phyloP scores from a whole-genome alignment of 2,329 filamentous ascomycete genomes.

The Penicillium sumatraense region DNA sequence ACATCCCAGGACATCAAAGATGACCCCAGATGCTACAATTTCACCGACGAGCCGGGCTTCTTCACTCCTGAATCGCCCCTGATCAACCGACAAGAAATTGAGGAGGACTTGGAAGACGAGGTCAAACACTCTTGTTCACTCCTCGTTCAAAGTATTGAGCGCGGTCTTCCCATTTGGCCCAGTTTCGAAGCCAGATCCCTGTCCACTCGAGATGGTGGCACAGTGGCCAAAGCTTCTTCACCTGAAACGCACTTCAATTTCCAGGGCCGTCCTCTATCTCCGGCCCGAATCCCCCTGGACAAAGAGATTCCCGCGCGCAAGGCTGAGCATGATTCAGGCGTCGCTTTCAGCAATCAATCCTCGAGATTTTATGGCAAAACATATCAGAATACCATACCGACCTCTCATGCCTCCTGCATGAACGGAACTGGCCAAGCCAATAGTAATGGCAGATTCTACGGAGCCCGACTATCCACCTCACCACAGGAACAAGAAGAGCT shows the following conservation, averaged over 20 bases:
- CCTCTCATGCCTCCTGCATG: constrained; percentile 1
- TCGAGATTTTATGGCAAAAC: not conserved
- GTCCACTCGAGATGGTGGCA: not conserved
- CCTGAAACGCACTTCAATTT: constrained; percentile 1
- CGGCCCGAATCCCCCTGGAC: constrained; percentile 4
- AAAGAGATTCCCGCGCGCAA: constrained; percentile 3
- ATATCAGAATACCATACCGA: constrained; percentile 4
- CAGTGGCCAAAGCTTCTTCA: constrained; percentile 2
- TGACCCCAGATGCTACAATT: constrained; percentile 34
- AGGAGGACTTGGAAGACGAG: constrained; percentile 38
- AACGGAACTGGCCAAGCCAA: not conserved
- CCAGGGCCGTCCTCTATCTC: constrained; percentile 12
- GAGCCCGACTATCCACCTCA: constrained; percentile 8
- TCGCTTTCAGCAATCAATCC: constrained; percentile 8
- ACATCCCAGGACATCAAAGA: constrained; percentile 14
- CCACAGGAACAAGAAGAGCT: constrained; percentile 6
- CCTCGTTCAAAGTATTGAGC: constrained; percentile 37
- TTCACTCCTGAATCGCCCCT: constrained; percentile 37
- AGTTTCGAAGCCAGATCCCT: constrained; percentile 1
- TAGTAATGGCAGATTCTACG: constrained; percentile 21
- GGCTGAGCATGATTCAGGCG: constrained; percentile 18
- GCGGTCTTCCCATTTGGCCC: constrained; percentile 24
- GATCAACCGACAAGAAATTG: constrained; percentile 39
- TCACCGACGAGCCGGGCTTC: constrained; percentile 39
- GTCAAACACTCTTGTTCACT: constrained; percentile 41